These are phyloP conservation scores for Blepharisma stoltei DNA, from an alignment of 73 alveolate genomes.

Conservation along the genomic window DNA sequence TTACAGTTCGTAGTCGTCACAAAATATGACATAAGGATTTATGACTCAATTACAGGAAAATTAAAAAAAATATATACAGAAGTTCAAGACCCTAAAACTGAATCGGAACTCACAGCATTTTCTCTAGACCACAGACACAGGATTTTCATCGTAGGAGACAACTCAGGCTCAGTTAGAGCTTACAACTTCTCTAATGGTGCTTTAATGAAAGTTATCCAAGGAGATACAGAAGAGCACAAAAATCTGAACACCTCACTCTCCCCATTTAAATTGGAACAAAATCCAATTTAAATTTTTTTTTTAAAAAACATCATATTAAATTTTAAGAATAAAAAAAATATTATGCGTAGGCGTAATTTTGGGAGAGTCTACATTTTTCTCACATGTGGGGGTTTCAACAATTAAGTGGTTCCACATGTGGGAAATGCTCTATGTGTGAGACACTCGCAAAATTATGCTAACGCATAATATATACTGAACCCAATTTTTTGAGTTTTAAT, in stretches of 20 bases:
- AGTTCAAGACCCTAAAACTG: conserved; percentile 74
- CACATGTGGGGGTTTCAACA: no score
- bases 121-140: conserved; percentile 84
- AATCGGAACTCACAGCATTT: conserved; percentile 72
- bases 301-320: no score
- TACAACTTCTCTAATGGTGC: conserved; percentile 90
- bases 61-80: conserved; percentile 75
- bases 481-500: no score
- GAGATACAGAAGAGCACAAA: neutral
- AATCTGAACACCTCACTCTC: neutral
- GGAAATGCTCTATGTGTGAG: no score
- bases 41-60: conserved; percentile 81
- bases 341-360: no score
- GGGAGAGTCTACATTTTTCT: no score
- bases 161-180: conserved; percentile 82
- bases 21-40: conserved; percentile 84
- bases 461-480: no score
- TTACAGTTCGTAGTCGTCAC: conserved; percentile 63
- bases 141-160: conserved; percentile 81
- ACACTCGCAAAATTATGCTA: no score
- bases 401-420: no score
- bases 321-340: no score
- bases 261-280: no score
- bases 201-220: conserved; percentile 61
- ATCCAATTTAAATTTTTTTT: no score